Base-by-base conservation (phyloP, 2,329 filamentous ascomycete genomes). In the Fusarium multiceps region DNA sequence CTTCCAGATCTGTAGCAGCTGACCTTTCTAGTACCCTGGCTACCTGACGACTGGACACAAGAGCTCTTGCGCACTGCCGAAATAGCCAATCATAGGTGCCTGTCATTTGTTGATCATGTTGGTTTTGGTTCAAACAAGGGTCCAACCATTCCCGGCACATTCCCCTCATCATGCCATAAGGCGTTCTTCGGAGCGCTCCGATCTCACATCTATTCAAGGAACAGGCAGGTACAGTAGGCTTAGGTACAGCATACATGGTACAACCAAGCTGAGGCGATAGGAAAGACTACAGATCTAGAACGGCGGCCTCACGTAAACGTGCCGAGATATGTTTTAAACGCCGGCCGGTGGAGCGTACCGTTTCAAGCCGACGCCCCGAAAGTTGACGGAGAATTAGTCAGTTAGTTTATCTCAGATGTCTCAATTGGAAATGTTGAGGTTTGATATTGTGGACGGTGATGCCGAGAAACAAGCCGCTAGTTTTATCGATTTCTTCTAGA, bases 171-270 rank as follows among this genome's bases (percentile, higher is more conserved):
- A 69, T 60, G 45, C 45, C 55, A 71, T 54, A 42, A 66, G 60
- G 42, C 27, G 32, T 55, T 58, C 42, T 37, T 50, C 68, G 64
- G 68, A 59, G 64, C 32, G 55, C 68, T 45, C 64, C 68, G 68
- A 62, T 49, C 34, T 60, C 53, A 23, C 58, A 49, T n/a, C 20
- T 8, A 14, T 50, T 23, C 13, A 46, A 30, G n/a, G 48, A 37
- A 25, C 48, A 50, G 48, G 21, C 7, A 25, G 8, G 27, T 12
- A 37, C 18, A 2, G 34, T n/a, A 37, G 10, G 9, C 18, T 6
- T 37, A 37, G 34, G 34, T 37, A 37, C 18, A 43, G 20, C 28
- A 14, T 18, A 30, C 28, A 30, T n/a, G 13, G 27, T 13, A 18
- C n/a, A 25, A 13, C 21, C 28, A 32, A 46, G 27, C 51, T 46